A percentile compares a stretch with the other conserved stretches of the same genome.
Evolutionary conservation across 148 eudicot species (phyloP).

Genomic region (Camellia sinensis): DNA sequence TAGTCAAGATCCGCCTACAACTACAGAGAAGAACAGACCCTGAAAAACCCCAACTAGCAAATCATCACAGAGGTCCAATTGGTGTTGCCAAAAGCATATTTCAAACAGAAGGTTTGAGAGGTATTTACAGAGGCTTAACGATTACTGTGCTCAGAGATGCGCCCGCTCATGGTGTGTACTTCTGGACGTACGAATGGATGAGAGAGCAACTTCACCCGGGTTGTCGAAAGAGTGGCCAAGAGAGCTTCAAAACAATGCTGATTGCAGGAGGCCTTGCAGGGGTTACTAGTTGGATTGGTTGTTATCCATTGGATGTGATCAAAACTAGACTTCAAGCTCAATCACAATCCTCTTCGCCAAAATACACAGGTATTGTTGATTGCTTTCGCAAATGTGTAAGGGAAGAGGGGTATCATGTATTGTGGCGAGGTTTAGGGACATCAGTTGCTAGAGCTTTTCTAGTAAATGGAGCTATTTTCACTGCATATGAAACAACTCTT

Average conservation of each 20-base stretch:
- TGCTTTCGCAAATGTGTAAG: conserved; percentile 61
- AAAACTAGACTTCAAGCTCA: conserved; percentile 79
- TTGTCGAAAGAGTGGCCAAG: conserved; percentile 67
- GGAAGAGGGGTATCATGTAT: conserved; percentile 59
- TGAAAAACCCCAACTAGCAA: conserved; percentile 6
- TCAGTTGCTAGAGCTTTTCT: conserved; percentile 79
- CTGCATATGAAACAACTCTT: conserved; percentile 84
- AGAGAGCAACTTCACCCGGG: conserved; percentile 85
- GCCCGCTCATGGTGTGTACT: conserved; percentile 79
- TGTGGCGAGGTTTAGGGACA: conserved; percentile 82
- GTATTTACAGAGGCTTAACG: conserved; percentile 71
- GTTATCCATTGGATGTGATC: conserved; percentile 85
- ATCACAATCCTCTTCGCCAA: conserved; percentile 27
- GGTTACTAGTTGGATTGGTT: conserved; percentile 72
- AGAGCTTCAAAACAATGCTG: conserved; percentile 68
- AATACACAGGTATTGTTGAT: conserved; percentile 64
- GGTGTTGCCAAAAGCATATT: conserved; percentile 53
- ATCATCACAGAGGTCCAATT: conserved; percentile 43
- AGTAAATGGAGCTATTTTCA: conserved; percentile 81
- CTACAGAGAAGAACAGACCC: conserved; percentile 31
- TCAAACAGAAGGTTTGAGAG: conserved; percentile 52
- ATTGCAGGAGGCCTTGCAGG: conserved; percentile 90
- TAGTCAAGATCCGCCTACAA: conserved; percentile 82
- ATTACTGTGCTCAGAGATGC: conserved; percentile 81
- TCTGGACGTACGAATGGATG: conserved; percentile 70